phyloP scores from a whole-genome alignment of 192 early-diverging fungal genomes.

The Backusella parvicylindrica region DNA sequence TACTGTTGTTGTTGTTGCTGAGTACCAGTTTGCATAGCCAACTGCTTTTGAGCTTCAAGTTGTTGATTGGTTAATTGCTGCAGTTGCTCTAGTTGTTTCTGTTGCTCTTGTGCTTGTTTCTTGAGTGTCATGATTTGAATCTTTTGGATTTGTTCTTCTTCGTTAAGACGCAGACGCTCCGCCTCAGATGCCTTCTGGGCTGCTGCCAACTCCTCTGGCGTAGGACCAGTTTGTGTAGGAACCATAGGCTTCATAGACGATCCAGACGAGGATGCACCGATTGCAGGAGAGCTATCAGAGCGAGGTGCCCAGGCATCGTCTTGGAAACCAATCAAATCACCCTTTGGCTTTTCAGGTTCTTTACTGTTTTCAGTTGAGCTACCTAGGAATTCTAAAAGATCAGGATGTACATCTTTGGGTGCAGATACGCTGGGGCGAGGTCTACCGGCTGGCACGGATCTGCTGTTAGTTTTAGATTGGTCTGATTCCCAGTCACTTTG shows the following conservation, averaged over 20 bases:
- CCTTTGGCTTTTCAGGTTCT: constrained; percentile 18
- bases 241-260: constrained; percentile 18
- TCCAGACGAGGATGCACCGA: constrained; percentile 4
- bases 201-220: not conserved
- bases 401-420: constrained; percentile 46
- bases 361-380: constrained; percentile 12
- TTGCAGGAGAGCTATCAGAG: constrained; percentile 25
- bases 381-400: constrained; percentile 43
- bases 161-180: not conserved
- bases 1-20: constrained; percentile 16
- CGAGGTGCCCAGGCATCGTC: constrained; percentile 55
- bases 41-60: constrained; percentile 11
- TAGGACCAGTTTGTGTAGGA: not conserved
- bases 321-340: constrained; percentile 41
- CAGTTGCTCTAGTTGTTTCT: constrained; percentile 5
- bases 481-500: constrained; percentile 66
- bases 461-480: constrained; percentile 23
- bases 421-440: constrained; percentile 29
- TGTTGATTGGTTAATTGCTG: constrained; percentile 7
- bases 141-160: constrained; percentile 17
- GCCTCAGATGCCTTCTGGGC: not conserved
- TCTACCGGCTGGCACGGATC: not conserved
- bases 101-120: constrained; percentile 2
- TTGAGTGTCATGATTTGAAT: constrained; percentile 8
- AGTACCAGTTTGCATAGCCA: constrained; percentile 1